A percentile compares a stretch with the other conserved stretches of the same genome.
Conservation (phyloP, 768 basidiomycete species). For the Pleurotus platypus region DNA sequence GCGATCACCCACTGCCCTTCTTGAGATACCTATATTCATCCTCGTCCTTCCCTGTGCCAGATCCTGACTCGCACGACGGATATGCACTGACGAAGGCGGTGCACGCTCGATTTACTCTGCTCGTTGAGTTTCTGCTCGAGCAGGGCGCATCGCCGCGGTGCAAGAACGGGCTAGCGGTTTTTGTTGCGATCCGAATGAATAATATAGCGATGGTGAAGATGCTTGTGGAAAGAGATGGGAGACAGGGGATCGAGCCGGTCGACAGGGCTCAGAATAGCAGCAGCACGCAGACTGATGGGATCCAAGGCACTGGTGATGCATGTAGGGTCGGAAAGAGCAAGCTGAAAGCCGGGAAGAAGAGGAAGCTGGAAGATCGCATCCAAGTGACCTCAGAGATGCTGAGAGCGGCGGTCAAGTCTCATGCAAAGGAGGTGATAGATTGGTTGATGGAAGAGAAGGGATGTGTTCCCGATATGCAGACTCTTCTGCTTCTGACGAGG, state of each 20-base stretch:
- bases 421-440: conserved; percentile 66
- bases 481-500: conserved; percentile 38
- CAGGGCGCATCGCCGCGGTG: conserved; percentile 67
- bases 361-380: conserved; percentile 59
- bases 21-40: conserved; percentile 52
- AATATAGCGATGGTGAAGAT: conserved; percentile 67
- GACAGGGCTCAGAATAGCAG: neutral
- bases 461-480: conserved; percentile 70
- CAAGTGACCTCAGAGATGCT: conserved; percentile 55
- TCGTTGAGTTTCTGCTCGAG: conserved; percentile 68
- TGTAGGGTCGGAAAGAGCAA: conserved; percentile 19
- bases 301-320: neutral
- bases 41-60: conserved; percentile 36
- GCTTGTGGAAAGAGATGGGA: conserved; percentile 62
- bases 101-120: conserved; percentile 53
- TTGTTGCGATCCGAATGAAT: conserved; percentile 70
- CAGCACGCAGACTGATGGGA: neutral
- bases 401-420: conserved; percentile 56
- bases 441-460: conserved; percentile 71
- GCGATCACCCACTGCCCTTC: conserved; percentile 60
- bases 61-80: conserved; percentile 69
- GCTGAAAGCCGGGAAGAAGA: conserved; percentile 36
- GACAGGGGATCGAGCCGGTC: neutral
- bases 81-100: conserved; percentile 84
- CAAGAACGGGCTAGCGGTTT: conserved; percentile 63